Evolutionary conservation across 768 basidiomycete species (phyloP).

Genomic region (Lactifluus subvellereus): DNA sequence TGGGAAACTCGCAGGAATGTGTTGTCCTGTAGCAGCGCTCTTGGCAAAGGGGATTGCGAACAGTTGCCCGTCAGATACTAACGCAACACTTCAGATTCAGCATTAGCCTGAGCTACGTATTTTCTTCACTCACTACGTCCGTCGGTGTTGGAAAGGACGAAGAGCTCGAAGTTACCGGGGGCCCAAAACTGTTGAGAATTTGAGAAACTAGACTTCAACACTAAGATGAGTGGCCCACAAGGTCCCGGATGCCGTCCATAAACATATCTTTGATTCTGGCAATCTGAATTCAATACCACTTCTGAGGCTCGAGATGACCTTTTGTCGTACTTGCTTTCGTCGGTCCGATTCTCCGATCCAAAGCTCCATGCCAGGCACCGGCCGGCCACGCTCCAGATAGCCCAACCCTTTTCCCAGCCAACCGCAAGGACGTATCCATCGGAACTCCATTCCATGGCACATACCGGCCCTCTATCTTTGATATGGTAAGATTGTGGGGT

Average conservation of each 20-base stretch:
- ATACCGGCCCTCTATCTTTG: slow-evolving; percentile 53
- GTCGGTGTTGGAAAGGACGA: slow-evolving; percentile 58
- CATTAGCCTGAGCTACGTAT: background rate
- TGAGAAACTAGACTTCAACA: slow-evolving; percentile 6
- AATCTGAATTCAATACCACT: slow-evolving; percentile 12
- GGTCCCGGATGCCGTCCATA: slow-evolving; percentile 68
- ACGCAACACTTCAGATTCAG: slow-evolving; percentile 3
- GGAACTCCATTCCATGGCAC: slow-evolving; percentile 81
- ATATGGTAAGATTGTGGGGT: slow-evolving; percentile 57
- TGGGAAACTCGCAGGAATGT: slow-evolving; percentile 65
- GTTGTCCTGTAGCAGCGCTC: slow-evolving; percentile 87
- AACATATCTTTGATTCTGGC: slow-evolving; percentile 70
- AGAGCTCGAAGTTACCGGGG: slow-evolving; percentile 85
- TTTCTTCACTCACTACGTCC: slow-evolving; percentile 41
- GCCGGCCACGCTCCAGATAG: slow-evolving; percentile 83
- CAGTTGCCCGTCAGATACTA: slow-evolving; percentile 63
- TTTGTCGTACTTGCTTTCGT: slow-evolving; percentile 42
- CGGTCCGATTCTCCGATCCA: slow-evolving; percentile 56
- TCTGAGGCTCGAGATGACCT: background rate
- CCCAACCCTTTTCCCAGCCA: slow-evolving; percentile 89
- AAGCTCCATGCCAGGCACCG: slow-evolving; percentile 78
- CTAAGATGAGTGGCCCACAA: slow-evolving; percentile 45
- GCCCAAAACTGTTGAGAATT: slow-evolving; percentile 73
- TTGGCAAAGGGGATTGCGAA: slow-evolving; percentile 91
- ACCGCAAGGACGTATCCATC: slow-evolving; percentile 95